Percentiles rank a stretch among this genome's conserved stretches.
These are phyloP conservation scores for Lasiodiplodia hormozganensis DNA, from an alignment of 2,329 filamentous ascomycete genomes.

Conservation along the genomic window DNA sequence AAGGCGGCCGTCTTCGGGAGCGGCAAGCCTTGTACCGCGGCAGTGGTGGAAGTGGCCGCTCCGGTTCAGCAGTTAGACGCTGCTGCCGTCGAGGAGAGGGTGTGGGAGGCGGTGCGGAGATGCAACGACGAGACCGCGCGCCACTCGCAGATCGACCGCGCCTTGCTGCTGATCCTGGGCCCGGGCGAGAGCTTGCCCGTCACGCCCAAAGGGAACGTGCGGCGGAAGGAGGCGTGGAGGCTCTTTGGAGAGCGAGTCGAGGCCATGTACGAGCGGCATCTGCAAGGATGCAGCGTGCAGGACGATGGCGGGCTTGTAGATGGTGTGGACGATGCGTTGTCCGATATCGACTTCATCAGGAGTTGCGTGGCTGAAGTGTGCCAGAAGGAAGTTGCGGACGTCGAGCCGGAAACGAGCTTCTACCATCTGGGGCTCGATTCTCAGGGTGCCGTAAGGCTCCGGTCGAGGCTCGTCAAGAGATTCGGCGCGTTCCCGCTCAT, in stretches of 20 bases:
- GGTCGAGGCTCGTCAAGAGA: slow-evolving; percentile 34
- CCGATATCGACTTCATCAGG: slow-evolving; percentile 6
- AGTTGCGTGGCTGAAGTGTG: slow-evolving; percentile 3
- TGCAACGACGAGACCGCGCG: slow-evolving; percentile 3
- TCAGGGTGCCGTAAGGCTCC: slow-evolving; percentile 35
- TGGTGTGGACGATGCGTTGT: not conserved
- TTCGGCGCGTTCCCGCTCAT: slow-evolving; percentile 38
- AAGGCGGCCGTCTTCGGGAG: slow-evolving; percentile 30
- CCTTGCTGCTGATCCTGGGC: slow-evolving; percentile 39
- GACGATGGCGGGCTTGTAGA: not conserved
- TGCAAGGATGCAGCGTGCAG: not conserved
- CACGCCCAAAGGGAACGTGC: slow-evolving; percentile 43
- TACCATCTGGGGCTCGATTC: slow-evolving; percentile 30
- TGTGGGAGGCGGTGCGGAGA: not conserved
- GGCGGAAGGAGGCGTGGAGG: slow-evolving; percentile 39
- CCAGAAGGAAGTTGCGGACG: not conserved
- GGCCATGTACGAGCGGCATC: slow-evolving; percentile 19
- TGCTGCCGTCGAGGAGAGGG: not conserved
- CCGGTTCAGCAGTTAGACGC: not conserved
- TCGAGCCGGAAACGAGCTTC: slow-evolving; percentile 17
- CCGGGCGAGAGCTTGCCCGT: slow-evolving; percentile 37
- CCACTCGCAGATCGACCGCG: slow-evolving; percentile 36
- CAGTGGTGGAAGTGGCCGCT: slow-evolving; percentile 37
- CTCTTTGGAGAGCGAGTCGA: slow-evolving; percentile 37
- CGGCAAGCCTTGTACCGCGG: slow-evolving; percentile 35